Conservation (phyloP, 169 alveolate species). For the Plasmodium chabaudi region DNA sequence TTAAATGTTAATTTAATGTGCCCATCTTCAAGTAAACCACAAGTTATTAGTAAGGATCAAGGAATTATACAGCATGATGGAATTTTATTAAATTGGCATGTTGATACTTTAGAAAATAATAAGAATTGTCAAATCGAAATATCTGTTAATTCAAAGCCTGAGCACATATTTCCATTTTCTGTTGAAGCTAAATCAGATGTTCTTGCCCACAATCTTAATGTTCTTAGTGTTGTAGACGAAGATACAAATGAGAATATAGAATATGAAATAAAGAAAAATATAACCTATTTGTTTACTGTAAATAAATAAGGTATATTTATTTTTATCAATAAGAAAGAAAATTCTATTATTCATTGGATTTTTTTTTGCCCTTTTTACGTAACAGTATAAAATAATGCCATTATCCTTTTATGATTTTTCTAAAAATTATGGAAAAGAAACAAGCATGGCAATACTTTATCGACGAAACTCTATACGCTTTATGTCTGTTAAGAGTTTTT, state of each 20-base stretch:
- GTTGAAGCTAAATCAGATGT: conserved; percentile 74
- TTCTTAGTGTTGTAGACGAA: conserved; percentile 64
- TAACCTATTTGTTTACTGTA: conserved; percentile 67
- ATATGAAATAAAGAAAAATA: conserved; percentile 59
- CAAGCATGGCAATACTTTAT: too few relatives aligned
- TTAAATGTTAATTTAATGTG: conserved; percentile 75
- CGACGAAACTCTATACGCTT: too few relatives aligned
- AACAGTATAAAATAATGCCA: too few relatives aligned
- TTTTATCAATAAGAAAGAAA: too few relatives aligned
- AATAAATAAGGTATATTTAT: conserved; percentile 14
- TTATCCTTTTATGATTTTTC: too few relatives aligned
- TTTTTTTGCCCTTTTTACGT: too few relatives aligned
- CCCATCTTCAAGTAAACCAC: conserved; percentile 71
- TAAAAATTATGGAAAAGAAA: too few relatives aligned
- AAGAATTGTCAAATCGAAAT: conserved; percentile 74
- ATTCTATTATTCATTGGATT: too few relatives aligned
- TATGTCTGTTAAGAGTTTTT: too few relatives aligned
- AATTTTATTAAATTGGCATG: conserved; percentile 54
- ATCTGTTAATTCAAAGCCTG: conserved; percentile 72
- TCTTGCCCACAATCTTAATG: conserved; percentile 59
- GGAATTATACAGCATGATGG: conserved; percentile 76
- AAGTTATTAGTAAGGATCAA: conserved; percentile 69
- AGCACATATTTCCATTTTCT: conserved; percentile 68
- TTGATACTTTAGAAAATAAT: conserved; percentile 43
- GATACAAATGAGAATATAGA: conserved; percentile 65